phyloP scores from a whole-genome alignment of 2,329 filamentous ascomycete genomes.

The Aspergillus pseudotamarii region DNA sequence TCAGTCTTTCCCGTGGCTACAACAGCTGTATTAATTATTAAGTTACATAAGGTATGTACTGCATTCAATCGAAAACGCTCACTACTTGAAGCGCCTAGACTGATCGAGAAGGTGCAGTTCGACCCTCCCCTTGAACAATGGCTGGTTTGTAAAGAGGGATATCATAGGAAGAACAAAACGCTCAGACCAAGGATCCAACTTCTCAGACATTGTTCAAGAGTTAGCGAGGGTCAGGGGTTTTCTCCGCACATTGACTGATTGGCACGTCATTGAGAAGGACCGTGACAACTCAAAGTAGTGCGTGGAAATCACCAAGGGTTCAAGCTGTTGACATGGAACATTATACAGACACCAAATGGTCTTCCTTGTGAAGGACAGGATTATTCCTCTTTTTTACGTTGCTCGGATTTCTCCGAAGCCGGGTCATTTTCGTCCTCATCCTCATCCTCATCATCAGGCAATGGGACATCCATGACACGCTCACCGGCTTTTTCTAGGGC shows the following conservation, averaged over 20 bases:
- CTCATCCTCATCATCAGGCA: conserved; percentile 59
- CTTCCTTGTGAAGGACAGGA: neutral
- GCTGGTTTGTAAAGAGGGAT: conserved; percentile 28
- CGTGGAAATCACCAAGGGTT: conserved; percentile 43
- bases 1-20: neutral
- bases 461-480: conserved; percentile 73
- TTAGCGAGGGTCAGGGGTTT: conserved; percentile 45
- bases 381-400: conserved; percentile 34
- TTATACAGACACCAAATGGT: neutral
- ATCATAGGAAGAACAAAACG: conserved; percentile 38
- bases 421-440: conserved; percentile 58
- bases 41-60: conserved; percentile 27
- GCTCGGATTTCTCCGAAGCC: conserved; percentile 15
- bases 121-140: conserved; percentile 32
- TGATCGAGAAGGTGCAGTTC: conserved; percentile 29
- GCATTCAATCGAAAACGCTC: conserved; percentile 34
- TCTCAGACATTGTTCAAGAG: conserved; percentile 32
- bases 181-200: conserved; percentile 24
- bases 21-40: conserved; percentile 1
- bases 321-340: neutral
- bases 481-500: conserved; percentile 78
- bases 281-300: conserved; percentile 98
- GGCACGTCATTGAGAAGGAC: conserved; percentile 77
- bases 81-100: conserved; percentile 20
- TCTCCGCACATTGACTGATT: conserved; percentile 98